phyloP scores from a whole-genome alignment of 768 basidiomycete species.

The Leccinum broughii region DNA sequence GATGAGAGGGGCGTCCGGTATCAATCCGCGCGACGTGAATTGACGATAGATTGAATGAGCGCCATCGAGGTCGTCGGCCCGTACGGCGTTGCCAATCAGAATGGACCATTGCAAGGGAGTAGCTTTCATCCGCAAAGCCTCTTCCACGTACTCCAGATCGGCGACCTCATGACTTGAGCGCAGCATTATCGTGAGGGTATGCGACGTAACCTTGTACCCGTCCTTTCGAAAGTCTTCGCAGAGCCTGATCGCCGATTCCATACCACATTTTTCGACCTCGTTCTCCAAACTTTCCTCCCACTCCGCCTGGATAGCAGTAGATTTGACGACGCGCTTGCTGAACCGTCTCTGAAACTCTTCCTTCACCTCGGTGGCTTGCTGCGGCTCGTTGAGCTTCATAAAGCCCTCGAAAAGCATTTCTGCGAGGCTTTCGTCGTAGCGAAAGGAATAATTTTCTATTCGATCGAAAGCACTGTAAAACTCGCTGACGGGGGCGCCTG shows the following conservation, averaged over 20 bases:
- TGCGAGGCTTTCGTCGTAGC: conserved; percentile 45
- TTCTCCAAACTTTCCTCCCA: conserved; percentile 31
- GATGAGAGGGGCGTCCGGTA: conserved; percentile 50
- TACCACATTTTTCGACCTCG: conserved; percentile 35
- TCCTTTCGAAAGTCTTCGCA: conserved; percentile 35
- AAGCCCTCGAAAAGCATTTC: conserved; percentile 45
- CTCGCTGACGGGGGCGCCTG: conserved; percentile 30
- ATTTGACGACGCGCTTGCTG: conserved; percentile 29
- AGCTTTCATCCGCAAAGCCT: conserved; percentile 41
- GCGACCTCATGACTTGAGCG: conserved; percentile 39
- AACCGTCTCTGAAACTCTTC: conserved; percentile 39
- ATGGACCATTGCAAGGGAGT: conserved; percentile 52
- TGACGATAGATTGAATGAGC: conserved; percentile 54
- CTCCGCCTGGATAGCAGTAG: conserved; percentile 28
- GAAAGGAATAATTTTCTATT: conserved; percentile 46
- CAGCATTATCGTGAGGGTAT: conserved; percentile 44
- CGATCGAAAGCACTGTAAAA: conserved; percentile 46
- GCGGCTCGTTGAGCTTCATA: conserved; percentile 37
- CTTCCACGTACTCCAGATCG: conserved; percentile 45
- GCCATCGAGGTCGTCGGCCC: conserved; percentile 35
- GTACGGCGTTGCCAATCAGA: conserved; percentile 52
- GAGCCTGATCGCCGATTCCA: conserved; percentile 36
- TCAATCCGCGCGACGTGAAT: conserved; percentile 43
- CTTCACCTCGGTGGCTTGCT: conserved; percentile 40
- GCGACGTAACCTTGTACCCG: conserved; percentile 34